Percentiles rank a stretch among this genome's conserved stretches.
Evolutionary conservation across 75 land plant species (phyloP).

Genomic region (Chamaecyparis obtusa): DNA sequence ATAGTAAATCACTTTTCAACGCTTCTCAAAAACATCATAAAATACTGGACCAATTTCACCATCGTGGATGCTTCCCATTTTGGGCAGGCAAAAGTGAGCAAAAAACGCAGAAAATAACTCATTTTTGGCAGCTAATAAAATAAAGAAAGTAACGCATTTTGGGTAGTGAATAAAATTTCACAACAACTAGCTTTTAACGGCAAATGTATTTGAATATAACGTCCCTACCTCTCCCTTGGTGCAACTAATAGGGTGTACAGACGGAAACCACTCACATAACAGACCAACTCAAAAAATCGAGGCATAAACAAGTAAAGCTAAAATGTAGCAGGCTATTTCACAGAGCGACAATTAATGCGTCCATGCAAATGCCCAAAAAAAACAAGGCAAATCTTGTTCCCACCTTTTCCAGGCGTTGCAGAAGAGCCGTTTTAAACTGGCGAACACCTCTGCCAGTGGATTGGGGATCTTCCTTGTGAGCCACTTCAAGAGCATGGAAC

Average conservation of each 20-base stretch:
- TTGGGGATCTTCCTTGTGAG: constrained; percentile 77
- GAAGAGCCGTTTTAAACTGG: constrained; percentile 89
- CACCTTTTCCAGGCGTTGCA: constrained; percentile 88
- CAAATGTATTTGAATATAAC: background rate
- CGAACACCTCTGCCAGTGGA: constrained; percentile 94
- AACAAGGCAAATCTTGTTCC: background rate
- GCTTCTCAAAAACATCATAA: no score
- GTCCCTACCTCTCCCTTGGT: background rate
- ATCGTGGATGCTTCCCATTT: background rate
- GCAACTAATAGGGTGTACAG: no score
- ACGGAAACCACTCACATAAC: no score
- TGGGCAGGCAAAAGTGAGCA: background rate
- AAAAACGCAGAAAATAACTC: background rate
- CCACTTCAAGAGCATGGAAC: constrained; percentile 93
- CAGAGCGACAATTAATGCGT: no score
- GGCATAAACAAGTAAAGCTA: no score
- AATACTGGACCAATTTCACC: background rate
- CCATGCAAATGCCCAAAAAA: no score
- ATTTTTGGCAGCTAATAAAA: background rate
- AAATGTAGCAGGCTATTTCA: no score
- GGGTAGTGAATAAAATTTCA: background rate
- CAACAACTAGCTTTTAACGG: background rate
- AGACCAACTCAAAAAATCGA: no score
- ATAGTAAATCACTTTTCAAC: no score
- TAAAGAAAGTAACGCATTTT: background rate